Conservation (phyloP, 2,329 filamentous ascomycete species). For the Cladophialophora immunda region DNA sequence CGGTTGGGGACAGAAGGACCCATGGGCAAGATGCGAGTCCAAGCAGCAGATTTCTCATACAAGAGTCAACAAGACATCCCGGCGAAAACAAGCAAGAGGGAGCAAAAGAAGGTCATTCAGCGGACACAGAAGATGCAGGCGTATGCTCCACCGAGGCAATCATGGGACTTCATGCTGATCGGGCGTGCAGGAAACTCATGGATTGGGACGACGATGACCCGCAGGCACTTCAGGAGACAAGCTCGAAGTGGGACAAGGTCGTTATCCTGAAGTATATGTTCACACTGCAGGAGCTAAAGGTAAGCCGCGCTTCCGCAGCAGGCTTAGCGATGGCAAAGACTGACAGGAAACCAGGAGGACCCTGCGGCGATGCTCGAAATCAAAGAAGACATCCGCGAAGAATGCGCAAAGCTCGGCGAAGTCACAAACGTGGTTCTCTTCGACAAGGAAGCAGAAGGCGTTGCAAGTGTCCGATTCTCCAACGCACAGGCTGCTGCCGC, state of each 20-base stretch:
- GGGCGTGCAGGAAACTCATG: conserved; percentile 76
- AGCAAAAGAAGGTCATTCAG: conserved; percentile 89
- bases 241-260: conserved; percentile 74
- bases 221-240: conserved; percentile 64
- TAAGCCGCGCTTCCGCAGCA: conserved; percentile 38
- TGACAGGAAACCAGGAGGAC: conserved; percentile 66
- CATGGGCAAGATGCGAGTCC: conserved; percentile 76
- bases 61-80: conserved; percentile 81
- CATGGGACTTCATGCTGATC: not conserved
- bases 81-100: conserved; percentile 62
- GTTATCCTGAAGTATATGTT: conserved; percentile 96
- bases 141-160: conserved; percentile 49
- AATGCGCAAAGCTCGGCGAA: conserved; percentile 83
- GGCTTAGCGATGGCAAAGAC: not conserved
- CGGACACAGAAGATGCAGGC: conserved; percentile 85
- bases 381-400: conserved; percentile 91
- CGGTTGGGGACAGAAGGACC: conserved; percentile 66
- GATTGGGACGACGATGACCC: conserved; percentile 95
- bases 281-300: conserved; percentile 80
- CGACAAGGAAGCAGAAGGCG: conserved; percentile 83
- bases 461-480: conserved; percentile 84
- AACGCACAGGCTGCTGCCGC: conserved; percentile 74
- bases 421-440: conserved; percentile 93
- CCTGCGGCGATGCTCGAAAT: conserved; percentile 85
- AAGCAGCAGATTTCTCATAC: conserved; percentile 87